Evolutionary conservation across 495 filamentous ascomycete species (phyloP).

Genomic region (Stereocaulon alpinum): DNA sequence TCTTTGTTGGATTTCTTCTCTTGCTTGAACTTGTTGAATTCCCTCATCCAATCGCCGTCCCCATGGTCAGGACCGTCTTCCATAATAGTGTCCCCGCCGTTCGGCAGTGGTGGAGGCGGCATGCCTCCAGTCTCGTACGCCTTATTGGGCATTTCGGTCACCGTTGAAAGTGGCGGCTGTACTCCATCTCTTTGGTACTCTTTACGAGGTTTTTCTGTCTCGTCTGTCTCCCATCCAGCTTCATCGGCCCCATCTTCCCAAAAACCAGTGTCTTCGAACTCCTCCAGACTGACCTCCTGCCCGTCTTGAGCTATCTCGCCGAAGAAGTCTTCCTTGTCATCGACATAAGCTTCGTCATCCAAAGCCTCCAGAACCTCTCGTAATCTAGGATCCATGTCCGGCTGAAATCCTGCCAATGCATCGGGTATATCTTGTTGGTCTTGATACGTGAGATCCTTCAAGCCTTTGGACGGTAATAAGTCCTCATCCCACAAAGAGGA

Average conservation of each 20-base stretch:
- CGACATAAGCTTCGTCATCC: constrained; percentile 93
- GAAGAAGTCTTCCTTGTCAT: constrained; percentile 75
- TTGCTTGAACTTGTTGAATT: constrained; percentile 45
- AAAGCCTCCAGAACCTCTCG: constrained; percentile 89
- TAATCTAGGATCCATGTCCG: constrained; percentile 93
- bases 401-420: constrained; percentile 82
- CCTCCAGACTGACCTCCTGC: constrained; percentile 58
- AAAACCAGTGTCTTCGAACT: constrained; percentile 52
- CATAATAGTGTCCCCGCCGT: constrained; percentile 22
- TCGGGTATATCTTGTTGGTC: constrained; percentile 91
- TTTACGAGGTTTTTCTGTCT: constrained; percentile 62
- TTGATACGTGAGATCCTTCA: constrained; percentile 70
- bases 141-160: constrained; percentile 18
- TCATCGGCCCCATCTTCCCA: constrained; percentile 49
- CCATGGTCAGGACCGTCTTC: constrained; percentile 26
- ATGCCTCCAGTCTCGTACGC: constrained; percentile 8
- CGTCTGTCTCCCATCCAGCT: constrained; percentile 87
- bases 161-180: constrained; percentile 4
- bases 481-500: constrained; percentile 50
- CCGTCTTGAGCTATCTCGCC: constrained; percentile 63
- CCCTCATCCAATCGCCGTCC: constrained; percentile 71
- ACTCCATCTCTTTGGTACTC: constrained; percentile 20
- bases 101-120: background rate
- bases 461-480: constrained; percentile 58
- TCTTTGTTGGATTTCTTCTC: constrained; percentile 39